Conservation (phyloP, 2,329 filamentous ascomycete genomes). For the Colletotrichum phormii region DNA sequence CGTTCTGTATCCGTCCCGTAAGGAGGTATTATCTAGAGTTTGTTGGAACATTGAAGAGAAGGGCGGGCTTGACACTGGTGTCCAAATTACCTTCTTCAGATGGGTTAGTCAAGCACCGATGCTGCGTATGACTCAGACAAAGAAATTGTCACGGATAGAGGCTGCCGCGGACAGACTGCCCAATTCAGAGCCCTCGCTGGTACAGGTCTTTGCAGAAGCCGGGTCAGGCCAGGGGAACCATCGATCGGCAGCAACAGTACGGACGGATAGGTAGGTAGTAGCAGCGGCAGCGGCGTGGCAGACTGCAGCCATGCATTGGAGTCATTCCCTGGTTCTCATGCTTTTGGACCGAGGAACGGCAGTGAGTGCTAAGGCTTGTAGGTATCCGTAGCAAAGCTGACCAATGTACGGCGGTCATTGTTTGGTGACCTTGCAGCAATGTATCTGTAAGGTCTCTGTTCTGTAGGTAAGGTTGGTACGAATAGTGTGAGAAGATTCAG, state of each 20-base stretch:
- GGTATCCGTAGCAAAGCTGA: not conserved
- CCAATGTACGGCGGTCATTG: not conserved
- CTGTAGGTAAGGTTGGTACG: too few relatives aligned
- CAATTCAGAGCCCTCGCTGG: conserved; percentile 1
- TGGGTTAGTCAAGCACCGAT: not conserved
- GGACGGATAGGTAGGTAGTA: not conserved
- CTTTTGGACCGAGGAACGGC: not conserved
- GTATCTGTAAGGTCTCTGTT: conserved; percentile 1
- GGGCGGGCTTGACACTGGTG: not conserved
- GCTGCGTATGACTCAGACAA: conserved; percentile 26
- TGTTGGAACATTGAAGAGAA: not conserved
- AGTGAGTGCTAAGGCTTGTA: not conserved
- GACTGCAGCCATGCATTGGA: not conserved
- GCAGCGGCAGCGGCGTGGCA: not conserved
- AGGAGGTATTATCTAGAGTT: not conserved
- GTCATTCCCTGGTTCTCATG: not conserved
- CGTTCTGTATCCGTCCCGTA: not conserved
- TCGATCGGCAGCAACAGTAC: not conserved
- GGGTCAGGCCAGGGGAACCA: too few relatives aligned
- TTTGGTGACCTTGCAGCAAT: conserved; percentile 5
- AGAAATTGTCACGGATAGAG: conserved; percentile 20
- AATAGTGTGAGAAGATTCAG: conserved; percentile 18
- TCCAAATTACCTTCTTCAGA: not conserved
- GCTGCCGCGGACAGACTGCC: conserved; percentile 12
- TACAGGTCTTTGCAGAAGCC: not conserved